Percentiles rank a stretch among this genome's conserved stretches.
Conservation (phyloP, 208 protist genomes). For the Perkinsela sp. region DNA sequence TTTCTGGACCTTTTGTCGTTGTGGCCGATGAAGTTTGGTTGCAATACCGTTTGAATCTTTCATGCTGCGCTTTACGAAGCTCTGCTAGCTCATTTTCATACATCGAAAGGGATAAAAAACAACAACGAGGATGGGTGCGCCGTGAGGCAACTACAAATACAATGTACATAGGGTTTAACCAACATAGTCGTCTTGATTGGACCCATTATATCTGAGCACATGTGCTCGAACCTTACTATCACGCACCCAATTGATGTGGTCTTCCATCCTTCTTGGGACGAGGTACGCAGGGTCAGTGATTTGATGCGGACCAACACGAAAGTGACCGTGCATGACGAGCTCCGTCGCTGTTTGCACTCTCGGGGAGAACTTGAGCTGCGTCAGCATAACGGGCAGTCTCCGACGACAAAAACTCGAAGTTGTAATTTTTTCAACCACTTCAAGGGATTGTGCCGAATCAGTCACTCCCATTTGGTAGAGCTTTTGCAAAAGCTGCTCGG, state of each 20-base stretch:
- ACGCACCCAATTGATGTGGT: slow-evolving; percentile 58
- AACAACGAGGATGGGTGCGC: background rate
- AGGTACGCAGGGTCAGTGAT: slow-evolving; percentile 57
- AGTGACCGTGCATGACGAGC: slow-evolving; percentile 52
- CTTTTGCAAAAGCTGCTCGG: slow-evolving; percentile 59
- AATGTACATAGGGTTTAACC: background rate
- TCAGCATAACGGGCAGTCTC: slow-evolving; percentile 46
- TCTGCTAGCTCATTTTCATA: background rate
- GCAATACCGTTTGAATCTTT: too few relatives aligned
- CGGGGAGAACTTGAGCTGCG: slow-evolving; percentile 46
- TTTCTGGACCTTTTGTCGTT: too few relatives aligned
- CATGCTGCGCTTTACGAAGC: too few relatives aligned
- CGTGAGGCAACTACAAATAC: background rate
- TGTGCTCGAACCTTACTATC: slow-evolving; percentile 56
- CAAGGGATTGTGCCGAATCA: slow-evolving; percentile 36
- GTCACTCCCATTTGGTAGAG: slow-evolving; percentile 62
- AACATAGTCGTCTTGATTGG: slow-evolving; percentile 21
- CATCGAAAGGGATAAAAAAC: background rate
- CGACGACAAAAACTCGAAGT: slow-evolving; percentile 60
- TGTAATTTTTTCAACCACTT: slow-evolving; percentile 56
- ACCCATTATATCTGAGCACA: slow-evolving; percentile 50
- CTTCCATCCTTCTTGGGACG: slow-evolving; percentile 37
- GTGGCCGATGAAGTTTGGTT: too few relatives aligned
- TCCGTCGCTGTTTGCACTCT: slow-evolving; percentile 50
- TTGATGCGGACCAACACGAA: slow-evolving; percentile 52